These are phyloP conservation scores for Aspergillus viridinutans DNA, from an alignment of 2,329 filamentous ascomycete species.

Conservation along the genomic window DNA sequence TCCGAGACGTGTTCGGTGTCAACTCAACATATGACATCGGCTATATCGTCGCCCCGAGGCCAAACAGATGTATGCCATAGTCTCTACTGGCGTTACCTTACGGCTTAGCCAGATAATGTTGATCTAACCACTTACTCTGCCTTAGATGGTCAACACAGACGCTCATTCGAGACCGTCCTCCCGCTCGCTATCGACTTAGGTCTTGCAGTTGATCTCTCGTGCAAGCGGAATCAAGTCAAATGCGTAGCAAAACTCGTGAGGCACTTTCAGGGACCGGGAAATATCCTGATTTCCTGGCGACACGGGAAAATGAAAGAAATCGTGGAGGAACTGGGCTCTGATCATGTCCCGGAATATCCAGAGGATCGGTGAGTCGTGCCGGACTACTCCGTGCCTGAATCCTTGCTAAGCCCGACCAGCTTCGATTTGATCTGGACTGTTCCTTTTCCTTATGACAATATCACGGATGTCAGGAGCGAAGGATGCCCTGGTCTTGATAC, in stretches of 20 bases:
- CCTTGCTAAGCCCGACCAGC: conserved; percentile 7
- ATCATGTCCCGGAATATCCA: conserved; percentile 20
- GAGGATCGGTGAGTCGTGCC: conserved; percentile 20
- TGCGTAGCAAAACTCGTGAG: conserved; percentile 21
- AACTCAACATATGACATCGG: conserved; percentile 22
- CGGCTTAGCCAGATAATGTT: not conserved
- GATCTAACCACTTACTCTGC: not conserved
- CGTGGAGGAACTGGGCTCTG: conserved; percentile 16
- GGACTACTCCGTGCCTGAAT: not conserved
- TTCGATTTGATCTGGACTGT: conserved; percentile 30
- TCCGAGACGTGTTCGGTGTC: conserved; percentile 23
- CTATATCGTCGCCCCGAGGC: conserved; percentile 25
- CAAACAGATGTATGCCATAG: conserved; percentile 19
- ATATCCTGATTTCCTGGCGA: conserved; percentile 29
- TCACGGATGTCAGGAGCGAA: conserved; percentile 23
- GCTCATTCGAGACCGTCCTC: conserved; percentile 21
- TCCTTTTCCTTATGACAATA: conserved; percentile 24
- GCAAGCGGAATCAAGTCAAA: conserved; percentile 17
- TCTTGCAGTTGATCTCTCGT: conserved; percentile 24
- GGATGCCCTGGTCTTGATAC: conserved; percentile 23
- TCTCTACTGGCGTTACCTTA: not conserved
- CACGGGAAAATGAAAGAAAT: conserved; percentile 23
- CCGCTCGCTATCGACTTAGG: conserved; percentile 26
- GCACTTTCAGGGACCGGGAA: conserved; percentile 19
- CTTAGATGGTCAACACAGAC: conserved; percentile 14